Evolutionary conservation across 257 asterid species (phyloP).

Genomic region (Solanum sitiens): DNA sequence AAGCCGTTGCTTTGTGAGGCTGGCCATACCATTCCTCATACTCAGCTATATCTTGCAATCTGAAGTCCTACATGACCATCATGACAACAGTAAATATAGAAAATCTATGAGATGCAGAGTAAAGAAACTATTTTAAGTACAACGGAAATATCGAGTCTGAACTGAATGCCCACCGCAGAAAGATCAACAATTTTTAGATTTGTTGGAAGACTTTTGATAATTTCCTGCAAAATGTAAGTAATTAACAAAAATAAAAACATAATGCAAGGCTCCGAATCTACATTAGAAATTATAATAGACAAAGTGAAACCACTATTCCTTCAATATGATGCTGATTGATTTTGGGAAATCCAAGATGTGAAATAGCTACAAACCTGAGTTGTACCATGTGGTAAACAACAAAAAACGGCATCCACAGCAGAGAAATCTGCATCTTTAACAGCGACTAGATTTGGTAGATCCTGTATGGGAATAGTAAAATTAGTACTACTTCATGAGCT

Average conservation of each 20-base stretch:
- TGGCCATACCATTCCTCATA: slow-evolving; percentile 96
- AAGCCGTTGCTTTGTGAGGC: slow-evolving; percentile 67
- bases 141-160: not conserved
- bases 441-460: slow-evolving; percentile 77
- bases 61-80: slow-evolving; percentile 63
- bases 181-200: slow-evolving; percentile 81
- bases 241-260: not conserved
- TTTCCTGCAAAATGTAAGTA: slow-evolving; percentile 47
- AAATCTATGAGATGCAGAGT: not conserved
- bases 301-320: not conserved
- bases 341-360: not conserved
- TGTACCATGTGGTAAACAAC: slow-evolving; percentile 98
- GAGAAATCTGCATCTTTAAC: slow-evolving; percentile 86
- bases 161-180: slow-evolving; percentile 66
- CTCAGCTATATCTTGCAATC: slow-evolving; percentile 65
- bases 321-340: not conserved
- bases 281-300: not conserved
- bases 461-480: slow-evolving; percentile 19
- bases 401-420: slow-evolving; percentile 79
- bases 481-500: not conserved
- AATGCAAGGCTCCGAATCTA: not conserved
- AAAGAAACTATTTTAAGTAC: not conserved
- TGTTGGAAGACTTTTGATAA: slow-evolving; percentile 67
- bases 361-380: slow-evolving; percentile 52
- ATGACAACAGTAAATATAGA: not conserved